phyloP scores from a whole-genome alignment of 164 flowering plant species.

The Hamamelis virginiana region DNA sequence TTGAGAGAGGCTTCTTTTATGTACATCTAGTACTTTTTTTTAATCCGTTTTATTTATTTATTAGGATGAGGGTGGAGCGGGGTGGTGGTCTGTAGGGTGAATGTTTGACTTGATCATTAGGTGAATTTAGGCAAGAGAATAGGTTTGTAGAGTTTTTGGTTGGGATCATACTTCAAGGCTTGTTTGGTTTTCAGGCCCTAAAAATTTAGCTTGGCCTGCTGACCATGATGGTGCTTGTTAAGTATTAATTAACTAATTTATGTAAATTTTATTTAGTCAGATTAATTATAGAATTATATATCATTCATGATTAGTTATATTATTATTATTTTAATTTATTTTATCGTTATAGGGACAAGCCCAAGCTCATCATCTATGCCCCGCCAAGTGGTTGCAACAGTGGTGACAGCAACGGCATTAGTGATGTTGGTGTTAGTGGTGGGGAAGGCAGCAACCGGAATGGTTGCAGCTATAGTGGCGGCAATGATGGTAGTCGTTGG shows the following conservation, averaged over 20 bases:
- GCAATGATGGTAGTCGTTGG: slow-evolving; percentile 36
- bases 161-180: background rate
- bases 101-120: background rate
- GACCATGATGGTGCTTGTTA: background rate
- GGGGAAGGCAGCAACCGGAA: slow-evolving; percentile 31
- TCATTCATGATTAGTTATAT: slow-evolving; percentile 7
- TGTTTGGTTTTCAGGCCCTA: background rate
- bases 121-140: background rate
- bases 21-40: too few species aligned
- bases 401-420: slow-evolving; percentile 41
- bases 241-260: background rate
- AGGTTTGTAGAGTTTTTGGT: background rate
- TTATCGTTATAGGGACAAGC: slow-evolving; percentile 45
- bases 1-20: too few species aligned
- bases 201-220: background rate
- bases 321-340: slow-evolving; percentile 22
- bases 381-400: slow-evolving; percentile 37
- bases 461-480: slow-evolving; percentile 28
- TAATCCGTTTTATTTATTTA: too few species aligned
- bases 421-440: slow-evolving; percentile 35
- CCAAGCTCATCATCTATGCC: slow-evolving; percentile 47
- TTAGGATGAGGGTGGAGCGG: background rate
- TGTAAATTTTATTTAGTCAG: background rate
- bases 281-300: background rate
- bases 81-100: background rate